Evolutionary conservation across 805 yeast species (phyloP), one percentile per base, ranked within the genome.

Genomic region (Jamesozyma hellenica): DNA sequence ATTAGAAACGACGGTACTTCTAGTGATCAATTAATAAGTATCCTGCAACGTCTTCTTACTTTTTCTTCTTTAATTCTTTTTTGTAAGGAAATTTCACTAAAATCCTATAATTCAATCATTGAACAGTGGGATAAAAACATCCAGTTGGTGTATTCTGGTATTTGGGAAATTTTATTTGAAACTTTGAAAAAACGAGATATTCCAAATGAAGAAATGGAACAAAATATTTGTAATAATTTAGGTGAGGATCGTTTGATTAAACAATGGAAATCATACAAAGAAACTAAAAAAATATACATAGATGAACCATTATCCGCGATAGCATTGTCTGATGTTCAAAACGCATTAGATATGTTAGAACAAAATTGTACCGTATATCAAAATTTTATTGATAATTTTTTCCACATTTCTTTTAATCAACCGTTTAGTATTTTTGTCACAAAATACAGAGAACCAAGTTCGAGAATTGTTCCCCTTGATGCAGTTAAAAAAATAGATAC

Each of bases 11-110:
- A 64, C 25, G 49, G 48, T 1, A 44, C 55, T 1, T 49, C 65
- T 4, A 56, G 55, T 32, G 58, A 54, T 13, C 52, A 52, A 23
- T 47, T 60, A 14, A 42, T 51, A 4, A 51, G 58, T 27, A 58
- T 62, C 12, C 49, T 72, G 26, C 53, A 71, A 0, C 56, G 60
- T n/a, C 42, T 74, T 21, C 36, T 74, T 39, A 64, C 70, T 1
- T 68, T 68, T 35, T 59, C 74, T 12, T 76, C 79, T 0, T 50
- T 76, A 19, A 58, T 73, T 1, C 60, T 77, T 1, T 80, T 80
- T 51, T 68, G 80, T 17, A 82, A 78, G 45, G 75, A 74, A 36
- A 63, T 75, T 4, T 74, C 82, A 2, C 58, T 61, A 0, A 58
- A 58, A 2, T 69, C 72, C 4, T 82, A 71, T 55, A 43, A 56